Evolutionary conservation across 1,284 basidiomycete genomes (phyloP), one percentile per base, ranked within the genome.

Genomic region (Malassezia brasiliensis): DNA sequence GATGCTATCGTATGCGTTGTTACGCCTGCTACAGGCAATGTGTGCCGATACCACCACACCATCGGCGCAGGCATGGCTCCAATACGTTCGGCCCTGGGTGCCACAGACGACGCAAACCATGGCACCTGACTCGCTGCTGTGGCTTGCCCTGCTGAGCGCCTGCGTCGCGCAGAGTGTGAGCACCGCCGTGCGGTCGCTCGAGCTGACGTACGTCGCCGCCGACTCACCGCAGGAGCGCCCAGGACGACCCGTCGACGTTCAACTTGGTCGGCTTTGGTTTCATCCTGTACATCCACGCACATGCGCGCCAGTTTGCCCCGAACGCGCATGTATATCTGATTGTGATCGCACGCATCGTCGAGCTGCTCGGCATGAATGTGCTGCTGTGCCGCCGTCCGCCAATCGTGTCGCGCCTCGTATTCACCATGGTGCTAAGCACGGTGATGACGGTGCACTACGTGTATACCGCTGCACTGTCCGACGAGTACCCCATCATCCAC

Each of bases 221-320:
- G 12, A 12, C 35, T 38, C 5, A 48, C 34, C 42, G 54, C 66
- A 34, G 38, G 12, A 28, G 30, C n/a, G 7, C 42, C 11, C 32
- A 14, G 19, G 56, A 52, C 11, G 67, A 68, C 39, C 56, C 62
- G 6, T 63, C 65, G 7, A 59, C 64, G 1, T 72, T 72, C 63
- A 72, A 72, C 39, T 42, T 72, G 28, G 60, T 63, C 32, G 63
- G 67, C 22, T 70, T 70, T 37, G 68, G 65, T 3, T 64, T 69
- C 44, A 47, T 69, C 14, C 57, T 70, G 2, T 65, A 70, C 47
- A 58, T 65, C 20, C 63, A 70, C 52, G 59, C 64, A 10, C 62
- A 61, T 30, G 56, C 59, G 15, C 62, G 63, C 8, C 62, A 63
- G 35, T 61, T 61, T 12, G 53, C 56, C 6, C 63, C 67, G 30